A percentile compares a stretch with the other conserved stretches of the same genome.
Conservation (phyloP, 1,284 basidiomycete genomes). For the Austroboletus niveus region DNA sequence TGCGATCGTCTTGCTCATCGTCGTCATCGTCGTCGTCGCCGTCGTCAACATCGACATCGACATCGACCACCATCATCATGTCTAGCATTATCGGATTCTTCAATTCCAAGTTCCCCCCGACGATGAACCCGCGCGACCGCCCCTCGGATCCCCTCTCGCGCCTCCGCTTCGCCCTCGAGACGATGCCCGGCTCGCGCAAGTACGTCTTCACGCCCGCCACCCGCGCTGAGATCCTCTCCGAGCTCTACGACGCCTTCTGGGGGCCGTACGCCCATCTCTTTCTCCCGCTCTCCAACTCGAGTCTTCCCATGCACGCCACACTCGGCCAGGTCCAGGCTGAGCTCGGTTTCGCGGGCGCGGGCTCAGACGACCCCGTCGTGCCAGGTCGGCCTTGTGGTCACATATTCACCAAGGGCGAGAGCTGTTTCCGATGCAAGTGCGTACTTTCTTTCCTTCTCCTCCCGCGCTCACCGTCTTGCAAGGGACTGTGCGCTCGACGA, state of each 20-base stretch:
- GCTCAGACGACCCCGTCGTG: conserved; percentile 53
- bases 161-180: conserved; percentile 71
- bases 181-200: conserved; percentile 73
- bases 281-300: conserved; percentile 58
- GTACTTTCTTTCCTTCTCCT: conserved; percentile 29
- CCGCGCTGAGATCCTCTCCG: conserved; percentile 72
- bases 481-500: conserved; percentile 90
- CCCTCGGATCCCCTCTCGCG: conserved; percentile 61
- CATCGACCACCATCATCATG: conserved; percentile 28
- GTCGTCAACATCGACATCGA: not conserved
- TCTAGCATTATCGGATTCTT: conserved; percentile 48
- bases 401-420: conserved; percentile 82
- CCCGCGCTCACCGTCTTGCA: not conserved
- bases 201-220: conserved; percentile 70
- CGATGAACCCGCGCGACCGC: conserved; percentile 53
- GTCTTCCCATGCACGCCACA: conserved; percentile 56
- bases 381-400: conserved; percentile 71
- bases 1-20: not conserved
- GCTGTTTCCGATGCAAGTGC: conserved; percentile 90
- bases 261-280: conserved; percentile 68
- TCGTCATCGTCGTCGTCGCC: conserved; percentile 3
- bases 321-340: conserved; percentile 67
- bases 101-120: conserved; percentile 45
- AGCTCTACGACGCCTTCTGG: conserved; percentile 79
- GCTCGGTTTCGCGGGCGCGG: conserved; percentile 52